phyloP scores from a whole-genome alignment of 2,329 filamentous ascomycete genomes.

The Alternaria gaisen region DNA sequence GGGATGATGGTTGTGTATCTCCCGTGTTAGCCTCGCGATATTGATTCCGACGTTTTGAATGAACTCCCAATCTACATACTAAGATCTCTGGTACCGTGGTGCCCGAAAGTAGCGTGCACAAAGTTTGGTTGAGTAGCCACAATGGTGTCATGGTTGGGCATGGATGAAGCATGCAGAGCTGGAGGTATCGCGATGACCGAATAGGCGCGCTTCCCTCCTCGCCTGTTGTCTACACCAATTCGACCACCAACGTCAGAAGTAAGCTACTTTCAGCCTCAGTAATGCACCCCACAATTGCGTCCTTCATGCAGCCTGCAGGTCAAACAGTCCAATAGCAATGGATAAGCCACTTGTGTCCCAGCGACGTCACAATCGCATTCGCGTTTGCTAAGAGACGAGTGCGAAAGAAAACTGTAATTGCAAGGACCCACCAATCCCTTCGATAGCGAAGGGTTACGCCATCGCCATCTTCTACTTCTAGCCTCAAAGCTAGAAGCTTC shows the following conservation, averaged over 20 bases:
- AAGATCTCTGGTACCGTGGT: neutral
- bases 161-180: constrained; percentile 4
- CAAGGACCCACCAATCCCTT: neutral
- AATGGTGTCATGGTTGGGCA: neutral
- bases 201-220: constrained; percentile 4
- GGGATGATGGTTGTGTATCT: constrained; percentile 12
- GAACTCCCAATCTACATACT: constrained; percentile 4
- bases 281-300: constrained; percentile 15
- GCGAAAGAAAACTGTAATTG: constrained; percentile 7
- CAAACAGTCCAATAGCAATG: neutral
- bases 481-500: constrained; percentile 27
- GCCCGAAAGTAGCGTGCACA: neutral
- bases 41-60: constrained; percentile 21
- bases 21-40: constrained; percentile 20
- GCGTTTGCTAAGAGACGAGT: neutral
- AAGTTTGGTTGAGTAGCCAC: neutral
- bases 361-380: neutral
- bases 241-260: constrained; percentile 4
- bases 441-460: neutral
- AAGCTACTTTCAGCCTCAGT: constrained; percentile 10
- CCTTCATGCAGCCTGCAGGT: neutral
- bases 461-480: constrained; percentile 16
- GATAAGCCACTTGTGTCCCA: neutral
- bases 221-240: constrained; percentile 11
- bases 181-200: constrained; percentile 1